Base-by-base conservation (phyloP, 2,329 filamentous ascomycete species). In the Purpureocillium lavendulum region DNA sequence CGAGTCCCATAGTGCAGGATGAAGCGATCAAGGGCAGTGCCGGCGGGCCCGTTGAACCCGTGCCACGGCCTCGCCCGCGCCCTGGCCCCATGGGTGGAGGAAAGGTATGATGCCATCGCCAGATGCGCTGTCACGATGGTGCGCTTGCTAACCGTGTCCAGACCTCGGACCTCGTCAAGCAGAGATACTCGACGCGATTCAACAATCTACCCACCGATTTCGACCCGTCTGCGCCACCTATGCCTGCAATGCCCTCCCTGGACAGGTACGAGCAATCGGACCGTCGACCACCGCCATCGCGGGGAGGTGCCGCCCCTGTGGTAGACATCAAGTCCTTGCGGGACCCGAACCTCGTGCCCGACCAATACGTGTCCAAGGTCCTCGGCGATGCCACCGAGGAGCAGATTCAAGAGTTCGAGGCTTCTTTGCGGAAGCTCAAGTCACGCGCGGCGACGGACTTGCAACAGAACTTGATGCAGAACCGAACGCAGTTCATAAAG, bases 401-500 rank as follows among this genome's bases (percentile, higher is more conserved):
- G 46, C 87, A 95, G 48, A 94, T 96, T 43, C 77, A 78, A 48
- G 81, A 84, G 38, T 96, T 84, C 58, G 85, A 94, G 57, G 71
- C 76, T 36, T 80, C 80, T 16, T 69, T 96, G 33, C 80, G 80
- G 47, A 83, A 82, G 51, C 71, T 92, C 41, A 90, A 90, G 61
- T 75, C 75, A 48, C 78, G 85, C 40, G 88, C 87, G 8, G 82
- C 84, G 5, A 74, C 80, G 36, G 89, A 97, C 51, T 71, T 98
- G 16, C 90, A 97, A 61, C 87, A 94, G 56, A 97, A 89, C 62
- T 84, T 98, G 37, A 90, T 94, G 63, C 89, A 96, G 61, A 98
- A 98, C 62, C 81, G 92, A 36, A 94, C 87, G 0, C 92, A 97
- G 55, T 98, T 98, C 57, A 97, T 98, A 70, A 94, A 94, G 63